Base-by-base conservation (phyloP, 2,329 filamentous ascomycete species). In the Fusarium sp. region DNA sequence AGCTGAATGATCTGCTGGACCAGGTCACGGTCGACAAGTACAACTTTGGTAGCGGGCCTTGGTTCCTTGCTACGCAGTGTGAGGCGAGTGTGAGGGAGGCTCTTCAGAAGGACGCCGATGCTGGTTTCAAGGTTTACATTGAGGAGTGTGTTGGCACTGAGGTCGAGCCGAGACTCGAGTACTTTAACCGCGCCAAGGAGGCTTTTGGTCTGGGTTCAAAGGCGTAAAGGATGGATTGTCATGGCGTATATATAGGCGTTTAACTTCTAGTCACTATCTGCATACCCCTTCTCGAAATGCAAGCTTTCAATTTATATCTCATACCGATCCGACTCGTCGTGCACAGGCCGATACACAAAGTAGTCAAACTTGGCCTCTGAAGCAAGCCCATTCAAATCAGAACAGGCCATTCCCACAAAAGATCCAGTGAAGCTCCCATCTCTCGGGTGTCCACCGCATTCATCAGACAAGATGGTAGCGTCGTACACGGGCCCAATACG, bases 371-470 rank as follows among this genome's bases (percentile, higher is more conserved):
- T 74, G 0, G 84, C 83, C 48, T 74, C 70, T 49, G 72, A 61
- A 8, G 75, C 81, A 13, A 78, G 79, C 3, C 84, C 84, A 52
- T 86, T 85, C 38, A 85, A 51, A 70, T 86, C 84, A 4, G 83
- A 85, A 36, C 80, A 82, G 1, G 84, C 83, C 61, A 86, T 73
- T 0, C 84, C 84, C 1, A 85, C 80, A 75, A 86, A 86, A 0
- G 86, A 84, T 0, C 86, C 86, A 0, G 86, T 88, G 61, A 88
- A 89, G 70, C 86, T 88, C 1, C 86, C 86, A 61, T 88, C 84
- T 3, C 76, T 80, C 58, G 83, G 80, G 59, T 88, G 85, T 0
- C 85, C 86, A 9, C 86, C 86, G 54, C 86, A 88, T 74, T 89
- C 86, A 65, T 89, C 86, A 10, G 81, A 85, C 7, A 88, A 58